Base-by-base conservation (phyloP, 495 filamentous ascomycete genomes). In the Chlorociboria aeruginascens region DNA sequence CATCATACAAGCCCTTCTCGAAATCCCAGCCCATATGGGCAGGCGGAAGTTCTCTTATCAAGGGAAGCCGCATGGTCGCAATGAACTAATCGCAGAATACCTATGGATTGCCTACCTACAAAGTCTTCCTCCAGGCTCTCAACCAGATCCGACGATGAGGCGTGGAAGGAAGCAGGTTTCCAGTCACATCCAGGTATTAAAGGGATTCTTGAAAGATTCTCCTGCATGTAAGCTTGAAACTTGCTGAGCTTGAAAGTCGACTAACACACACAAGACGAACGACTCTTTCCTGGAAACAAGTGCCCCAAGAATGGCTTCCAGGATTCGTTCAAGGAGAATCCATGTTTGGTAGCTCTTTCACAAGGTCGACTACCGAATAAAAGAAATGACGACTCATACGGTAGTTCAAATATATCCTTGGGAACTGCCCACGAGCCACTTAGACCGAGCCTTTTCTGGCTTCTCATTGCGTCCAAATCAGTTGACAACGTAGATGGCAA, bases 101-200 rank as follows among this genome's bases (percentile, higher is more conserved):
- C 84, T 98, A 40, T 78, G 74, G 71, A 66, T 72, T 50, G 63
- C 67, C 12, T 71, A 70, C 49, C 59, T 62, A 41, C 60, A 54
- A 17, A 67, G 35, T 57, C 56, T 69, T 36, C 49, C 61, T 12
- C 63, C 65, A 8, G 65, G 61, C 8, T 43, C 44, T 10, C 46
- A 50, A 16, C 62, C 65, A 3, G 63, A 66, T 46, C 37, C 41
- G 12, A 47, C 81, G 32, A 79, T 75, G 55, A 57, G 61, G 31
- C 76, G 88, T 48, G 70, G 62, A 34, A 71, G 92, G 45, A 98
- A 98, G 64, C 86, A 94, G 62, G 85, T 98, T 8, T 96, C 90
- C 0, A 96, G 89, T 55, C 92, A 98, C 63, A 85, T 97, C 49
- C 92, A 98, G 68, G 90, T 96, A n/a, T 66, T 98, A 38, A 95